Percentiles rank a stretch among this genome's conserved stretches.
phyloP scores from a whole-genome alignment of 2,329 filamentous ascomycete species.

The Xylaria sp. region DNA sequence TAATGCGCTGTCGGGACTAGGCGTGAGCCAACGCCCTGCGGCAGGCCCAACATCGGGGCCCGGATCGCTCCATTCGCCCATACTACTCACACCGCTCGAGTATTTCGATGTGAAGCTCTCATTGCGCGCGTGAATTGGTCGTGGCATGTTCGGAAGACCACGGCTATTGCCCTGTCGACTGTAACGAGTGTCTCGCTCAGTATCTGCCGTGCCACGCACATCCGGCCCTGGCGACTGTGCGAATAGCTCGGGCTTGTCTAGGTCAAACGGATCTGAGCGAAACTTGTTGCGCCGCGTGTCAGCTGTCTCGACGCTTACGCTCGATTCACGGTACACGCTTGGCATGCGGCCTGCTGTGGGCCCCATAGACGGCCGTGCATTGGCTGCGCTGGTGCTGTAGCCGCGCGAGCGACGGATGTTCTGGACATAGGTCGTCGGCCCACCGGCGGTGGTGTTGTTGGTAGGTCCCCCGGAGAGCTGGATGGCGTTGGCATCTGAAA shows the following conservation, averaged over 20 bases:
- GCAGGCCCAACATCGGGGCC: slow-evolving; percentile 64
- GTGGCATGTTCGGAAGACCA: slow-evolving; percentile 45
- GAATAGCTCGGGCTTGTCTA: slow-evolving; percentile 65
- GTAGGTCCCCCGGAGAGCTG: slow-evolving; percentile 43
- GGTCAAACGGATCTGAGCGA: slow-evolving; percentile 72
- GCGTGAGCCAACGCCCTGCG: slow-evolving; percentile 48
- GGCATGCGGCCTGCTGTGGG: slow-evolving; percentile 47
- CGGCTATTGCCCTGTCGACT: slow-evolving; percentile 39
- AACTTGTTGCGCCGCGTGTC: slow-evolving; percentile 63
- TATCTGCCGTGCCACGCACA: slow-evolving; percentile 47
- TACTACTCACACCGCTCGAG: slow-evolving; percentile 62
- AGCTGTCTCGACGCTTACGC: slow-evolving; percentile 56
- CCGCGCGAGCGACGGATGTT: slow-evolving; percentile 62
- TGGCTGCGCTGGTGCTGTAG: slow-evolving; percentile 52
- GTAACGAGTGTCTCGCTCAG: slow-evolving; percentile 42
- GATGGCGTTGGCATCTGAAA: slow-evolving; percentile 62
- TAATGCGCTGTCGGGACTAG: slow-evolving; percentile 39
- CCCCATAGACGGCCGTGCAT: slow-evolving; percentile 45
- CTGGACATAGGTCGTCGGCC: slow-evolving; percentile 57
- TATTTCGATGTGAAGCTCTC: slow-evolving; percentile 60
- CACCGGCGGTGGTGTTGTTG: slow-evolving; percentile 37
- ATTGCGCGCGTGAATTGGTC: slow-evolving; percentile 50
- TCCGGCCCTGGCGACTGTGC: slow-evolving; percentile 36
- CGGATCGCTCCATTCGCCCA: slow-evolving; percentile 63
- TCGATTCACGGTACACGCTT: slow-evolving; percentile 58